A percentile compares a stretch with the other conserved stretches of the same genome.
Conservation (phyloP, 257 asterid genomes). For the Nicotiana tabacum region DNA sequence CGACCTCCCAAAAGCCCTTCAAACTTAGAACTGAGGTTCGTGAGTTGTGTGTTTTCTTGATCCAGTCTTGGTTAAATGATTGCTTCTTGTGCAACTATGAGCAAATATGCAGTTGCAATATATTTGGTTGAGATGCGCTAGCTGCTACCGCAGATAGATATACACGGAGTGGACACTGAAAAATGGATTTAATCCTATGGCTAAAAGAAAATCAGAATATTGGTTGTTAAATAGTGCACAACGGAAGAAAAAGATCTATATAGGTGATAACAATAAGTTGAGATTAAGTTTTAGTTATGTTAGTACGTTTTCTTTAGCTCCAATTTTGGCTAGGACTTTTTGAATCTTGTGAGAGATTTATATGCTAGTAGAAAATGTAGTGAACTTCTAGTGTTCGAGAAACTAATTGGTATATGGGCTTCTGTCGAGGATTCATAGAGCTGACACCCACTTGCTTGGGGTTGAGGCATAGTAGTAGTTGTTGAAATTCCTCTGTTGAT, state of each 20-base stretch:
- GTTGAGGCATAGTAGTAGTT: too few relatives aligned
- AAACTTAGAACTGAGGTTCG: constrained; percentile 77
- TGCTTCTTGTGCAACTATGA: not conserved
- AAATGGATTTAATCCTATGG: not conserved
- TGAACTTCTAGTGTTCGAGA: too few relatives aligned
- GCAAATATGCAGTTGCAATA: not conserved
- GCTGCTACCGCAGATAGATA: not conserved
- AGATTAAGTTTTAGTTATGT: not conserved
- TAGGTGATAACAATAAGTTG: too few relatives aligned
- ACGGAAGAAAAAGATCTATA: not conserved
- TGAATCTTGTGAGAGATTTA: too few relatives aligned
- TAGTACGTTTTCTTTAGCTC: not conserved
- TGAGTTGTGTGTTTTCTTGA: not conserved
- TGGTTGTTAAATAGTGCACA: not conserved
- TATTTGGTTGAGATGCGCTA: not conserved
- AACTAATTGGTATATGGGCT: too few relatives aligned
- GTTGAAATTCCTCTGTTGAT: not conserved
- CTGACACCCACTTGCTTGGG: too few relatives aligned
- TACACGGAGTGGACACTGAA: not conserved
- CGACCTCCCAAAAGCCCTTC: constrained; percentile 73
- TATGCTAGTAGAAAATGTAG: too few relatives aligned
- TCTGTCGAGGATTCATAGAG: too few relatives aligned
- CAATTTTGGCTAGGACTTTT: too few relatives aligned
- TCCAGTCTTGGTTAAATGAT: not conserved
- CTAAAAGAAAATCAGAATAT: not conserved